Conservation (phyloP, 140 eudicot genomes). For the Stevia rebaudiana region DNA sequence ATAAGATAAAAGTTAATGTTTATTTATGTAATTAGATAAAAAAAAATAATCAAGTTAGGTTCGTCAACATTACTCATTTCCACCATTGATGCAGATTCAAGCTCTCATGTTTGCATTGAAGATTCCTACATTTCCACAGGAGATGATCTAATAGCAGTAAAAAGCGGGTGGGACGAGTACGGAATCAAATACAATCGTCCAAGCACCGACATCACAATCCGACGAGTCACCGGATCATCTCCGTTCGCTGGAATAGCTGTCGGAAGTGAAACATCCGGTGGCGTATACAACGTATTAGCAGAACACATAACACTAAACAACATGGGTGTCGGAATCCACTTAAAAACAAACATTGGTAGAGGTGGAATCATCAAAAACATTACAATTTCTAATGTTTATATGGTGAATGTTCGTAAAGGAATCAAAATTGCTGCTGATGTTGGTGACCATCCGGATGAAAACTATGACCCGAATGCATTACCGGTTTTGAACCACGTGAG, state of each 20-base stretch:
- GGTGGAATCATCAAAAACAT: slow-evolving; percentile 81
- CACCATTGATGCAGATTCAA: slow-evolving; percentile 52
- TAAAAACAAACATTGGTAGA: slow-evolving; percentile 82
- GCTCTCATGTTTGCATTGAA: slow-evolving; percentile 71
- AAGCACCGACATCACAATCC: slow-evolving; percentile 67
- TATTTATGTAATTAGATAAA: background rate
- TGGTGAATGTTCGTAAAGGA: slow-evolving; percentile 70
- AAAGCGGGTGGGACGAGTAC: slow-evolving; percentile 97
- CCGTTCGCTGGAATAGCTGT: slow-evolving; percentile 91
- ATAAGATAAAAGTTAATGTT: no score
- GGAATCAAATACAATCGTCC: slow-evolving; percentile 78
- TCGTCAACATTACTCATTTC: background rate
- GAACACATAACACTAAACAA: slow-evolving; percentile 77
- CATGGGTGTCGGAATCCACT: slow-evolving; percentile 76
- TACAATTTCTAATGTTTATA: slow-evolving; percentile 67
- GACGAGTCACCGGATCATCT: slow-evolving; percentile 78
- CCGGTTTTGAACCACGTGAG: slow-evolving; percentile 52
- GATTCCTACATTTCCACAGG: slow-evolving; percentile 61
- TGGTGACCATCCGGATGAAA: slow-evolving; percentile 88
- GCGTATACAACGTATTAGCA: slow-evolving; percentile 53
- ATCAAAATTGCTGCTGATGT: slow-evolving; percentile 80
- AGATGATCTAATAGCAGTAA: slow-evolving; percentile 79
- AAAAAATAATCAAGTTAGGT: background rate
- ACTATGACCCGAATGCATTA: slow-evolving; percentile 52
- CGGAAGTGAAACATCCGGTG: slow-evolving; percentile 97